A percentile compares a stretch with the other conserved stretches of the same genome.
Conservation (phyloP, 2,329 filamentous ascomycete species). For the Didymella glomerata region DNA sequence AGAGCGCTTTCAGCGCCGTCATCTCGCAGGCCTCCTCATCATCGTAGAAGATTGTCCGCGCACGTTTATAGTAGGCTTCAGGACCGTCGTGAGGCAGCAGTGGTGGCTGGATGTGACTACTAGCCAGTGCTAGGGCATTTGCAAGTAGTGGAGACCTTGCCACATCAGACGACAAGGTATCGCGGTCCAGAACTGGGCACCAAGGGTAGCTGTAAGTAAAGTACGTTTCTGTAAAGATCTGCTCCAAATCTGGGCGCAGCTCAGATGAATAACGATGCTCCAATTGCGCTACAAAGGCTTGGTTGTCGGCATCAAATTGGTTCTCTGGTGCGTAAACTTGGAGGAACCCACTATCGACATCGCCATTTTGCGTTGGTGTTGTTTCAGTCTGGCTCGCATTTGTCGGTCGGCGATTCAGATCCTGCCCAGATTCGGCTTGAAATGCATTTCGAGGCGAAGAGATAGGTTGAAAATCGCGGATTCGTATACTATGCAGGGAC, state of each 20-base stretch:
- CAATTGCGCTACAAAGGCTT: background rate
- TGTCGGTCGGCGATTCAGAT: background rate
- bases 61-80: background rate
- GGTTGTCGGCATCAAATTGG: background rate
- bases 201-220: slow-evolving; percentile 34
- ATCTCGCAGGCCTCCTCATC: slow-evolving; percentile 33
- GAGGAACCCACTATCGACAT: background rate
- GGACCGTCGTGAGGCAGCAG: background rate
- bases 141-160: slow-evolving; percentile 28
- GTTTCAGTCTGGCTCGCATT: background rate
- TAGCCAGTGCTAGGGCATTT: background rate
- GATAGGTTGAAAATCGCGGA: background rate
- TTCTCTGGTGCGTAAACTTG: background rate
- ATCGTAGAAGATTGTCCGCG: slow-evolving; percentile 24
- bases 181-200: slow-evolving; percentile 34
- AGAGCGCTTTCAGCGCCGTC: slow-evolving; percentile 30
- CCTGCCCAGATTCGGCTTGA: too few species aligned
- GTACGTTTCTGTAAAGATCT: slow-evolving; percentile 34
- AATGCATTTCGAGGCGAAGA: background rate
- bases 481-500: background rate
- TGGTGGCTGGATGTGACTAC: background rate
- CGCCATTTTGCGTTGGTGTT: background rate
- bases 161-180: slow-evolving; percentile 25
- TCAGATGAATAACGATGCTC: background rate
- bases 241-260: slow-evolving; percentile 27